These are phyloP conservation scores for Fusarium penzigii DNA, from an alignment of 2,329 filamentous ascomycete genomes.

Conservation along the genomic window DNA sequence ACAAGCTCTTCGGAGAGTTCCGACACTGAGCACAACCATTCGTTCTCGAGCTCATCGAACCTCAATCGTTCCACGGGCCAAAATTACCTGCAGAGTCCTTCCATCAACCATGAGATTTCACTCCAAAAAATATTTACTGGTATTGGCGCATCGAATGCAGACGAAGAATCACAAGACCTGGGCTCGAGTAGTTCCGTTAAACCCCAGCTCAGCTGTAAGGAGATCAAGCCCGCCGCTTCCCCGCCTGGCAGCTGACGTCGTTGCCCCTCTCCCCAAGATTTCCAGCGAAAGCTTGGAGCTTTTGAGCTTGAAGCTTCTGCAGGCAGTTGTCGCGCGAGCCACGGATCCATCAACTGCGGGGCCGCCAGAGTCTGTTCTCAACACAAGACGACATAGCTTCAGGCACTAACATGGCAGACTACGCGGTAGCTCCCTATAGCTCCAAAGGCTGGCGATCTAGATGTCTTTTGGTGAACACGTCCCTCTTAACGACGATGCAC, in stretches of 20 bases:
- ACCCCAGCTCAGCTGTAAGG: neutral
- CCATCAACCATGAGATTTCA: too few relatives aligned
- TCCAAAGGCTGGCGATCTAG: neutral
- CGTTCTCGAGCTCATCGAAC: too few relatives aligned
- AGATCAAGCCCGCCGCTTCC: neutral
- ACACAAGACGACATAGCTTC: neutral
- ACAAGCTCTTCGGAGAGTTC: constrained; percentile 1
- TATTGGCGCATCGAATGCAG: neutral
- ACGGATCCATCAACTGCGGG: neutral
- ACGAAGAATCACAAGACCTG: neutral
- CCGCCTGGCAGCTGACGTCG: neutral
- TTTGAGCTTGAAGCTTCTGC: too few relatives aligned
- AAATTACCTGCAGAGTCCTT: too few relatives aligned
- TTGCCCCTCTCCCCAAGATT: neutral
- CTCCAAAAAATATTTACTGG: too few relatives aligned
- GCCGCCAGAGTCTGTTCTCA: neutral
- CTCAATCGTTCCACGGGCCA: too few relatives aligned
- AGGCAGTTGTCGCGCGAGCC: too few relatives aligned
- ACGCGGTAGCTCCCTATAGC: neutral
- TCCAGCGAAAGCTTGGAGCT: too few relatives aligned
- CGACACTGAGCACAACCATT: neutral
- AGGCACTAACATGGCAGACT: neutral
- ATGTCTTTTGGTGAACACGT: neutral
- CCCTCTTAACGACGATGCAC: neutral
- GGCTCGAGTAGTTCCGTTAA: constrained; percentile 7